Base-by-base conservation (phyloP, 768 basidiomycete genomes). In the Tephrocybe sp. region DNA sequence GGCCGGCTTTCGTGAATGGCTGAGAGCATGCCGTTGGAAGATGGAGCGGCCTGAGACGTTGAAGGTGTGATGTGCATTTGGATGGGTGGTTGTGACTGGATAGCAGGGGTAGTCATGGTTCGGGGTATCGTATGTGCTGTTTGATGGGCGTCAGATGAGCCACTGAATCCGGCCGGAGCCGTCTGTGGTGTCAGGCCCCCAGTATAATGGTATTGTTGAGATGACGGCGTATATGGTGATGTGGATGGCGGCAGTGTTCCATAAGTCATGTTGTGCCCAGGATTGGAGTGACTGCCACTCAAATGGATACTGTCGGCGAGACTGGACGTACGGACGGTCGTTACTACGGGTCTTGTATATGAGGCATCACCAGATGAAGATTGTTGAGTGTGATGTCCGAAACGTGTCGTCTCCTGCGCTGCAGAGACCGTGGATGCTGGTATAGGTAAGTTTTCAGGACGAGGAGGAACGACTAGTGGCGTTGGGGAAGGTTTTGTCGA, bases 401-500 rank as follows among this genome's bases (percentile, higher is more conserved):
- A 70, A 33, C 67, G 59, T n/a, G 65, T 57, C 17, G 65, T 61
- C 48, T 70, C 71, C 17, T 68, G 62, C 7, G 70, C 59, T 43
- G 67, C 57, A 17, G 67, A 65, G 25, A 58, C 50, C 2, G 63
- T 56, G 28, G 73, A 67, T 38, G 67, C 50, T n/a, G 67, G 61
- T 12, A 67, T 51, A 23, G 70, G 64, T 28, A 69, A 63, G 39
- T 66, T 66, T 42, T 72, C 73, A 23, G 64, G 57, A 24, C 72
- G 72, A 25, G 68, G 66, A 7, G 76, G 70, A 17, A 75, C 69
- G 30, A 70, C 62, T 8, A 76, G 71, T 5, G 75, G 70, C 0
- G 72, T 55, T n/a, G 73, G 69, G 9, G 68, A 62, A 17, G 68
- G 69, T 48, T 70, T 73, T 30, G 59, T 57, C 26, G 60, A 58